Percentiles rank a stretch among this genome's conserved stretches.
Evolutionary conservation across 2,329 filamentous ascomycete species (phyloP).

Genomic region (Ciborinia camelliae): DNA sequence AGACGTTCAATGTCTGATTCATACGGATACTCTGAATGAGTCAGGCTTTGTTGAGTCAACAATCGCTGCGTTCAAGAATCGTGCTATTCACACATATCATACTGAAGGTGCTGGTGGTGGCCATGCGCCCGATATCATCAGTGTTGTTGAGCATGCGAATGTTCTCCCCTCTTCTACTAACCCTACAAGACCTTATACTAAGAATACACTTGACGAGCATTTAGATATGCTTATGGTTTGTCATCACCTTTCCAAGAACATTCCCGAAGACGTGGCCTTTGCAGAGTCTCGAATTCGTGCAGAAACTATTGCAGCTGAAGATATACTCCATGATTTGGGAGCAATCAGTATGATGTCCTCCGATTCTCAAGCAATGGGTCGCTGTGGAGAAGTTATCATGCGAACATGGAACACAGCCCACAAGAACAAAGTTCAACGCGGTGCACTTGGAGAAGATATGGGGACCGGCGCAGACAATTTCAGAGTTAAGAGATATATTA

Average conservation of each 20-base stretch:
- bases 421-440: conserved; percentile 90
- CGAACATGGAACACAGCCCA: conserved; percentile 96
- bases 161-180: conserved; percentile 90
- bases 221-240: conserved; percentile 99
- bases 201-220: conserved; percentile 92
- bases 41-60: conserved; percentile 96
- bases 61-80: conserved; percentile 76
- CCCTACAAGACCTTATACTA: conserved; percentile 84
- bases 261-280: conserved; percentile 93
- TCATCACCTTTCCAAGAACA: conserved; percentile 88
- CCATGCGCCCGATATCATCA: conserved; percentile 94
- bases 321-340: conserved; percentile 90
- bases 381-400: conserved; percentile 88
- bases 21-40: conserved; percentile 95
- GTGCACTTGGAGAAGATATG: conserved; percentile 70
- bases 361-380: conserved; percentile 95
- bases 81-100: conserved; percentile 95
- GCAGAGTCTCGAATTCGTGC: conserved; percentile 91
- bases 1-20: conserved; percentile 90
- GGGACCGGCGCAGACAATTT: conserved; percentile 83
- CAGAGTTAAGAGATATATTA: conserved; percentile 86
- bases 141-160: conserved; percentile 82
- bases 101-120: conserved; percentile 94
- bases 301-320: conserved; percentile 94
- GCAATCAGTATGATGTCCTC: conserved; percentile 98